Evolutionary conservation across 1,284 basidiomycete genomes (phyloP).

Genomic region (Irpex sp.): DNA sequence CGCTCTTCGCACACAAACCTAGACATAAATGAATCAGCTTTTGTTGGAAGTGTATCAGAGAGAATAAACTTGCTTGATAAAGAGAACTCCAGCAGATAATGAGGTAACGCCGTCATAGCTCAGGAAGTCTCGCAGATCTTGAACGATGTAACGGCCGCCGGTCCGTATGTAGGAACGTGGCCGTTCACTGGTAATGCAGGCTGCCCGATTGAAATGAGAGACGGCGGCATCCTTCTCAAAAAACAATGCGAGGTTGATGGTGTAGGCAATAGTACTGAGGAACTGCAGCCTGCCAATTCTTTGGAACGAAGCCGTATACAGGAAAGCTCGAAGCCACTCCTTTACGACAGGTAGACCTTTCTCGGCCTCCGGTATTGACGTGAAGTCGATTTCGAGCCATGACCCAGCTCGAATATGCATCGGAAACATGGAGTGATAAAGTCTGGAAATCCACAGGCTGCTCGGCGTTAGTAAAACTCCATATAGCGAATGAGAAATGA

Average conservation of each 20-base stretch:
- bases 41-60: not conserved
- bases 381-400: constrained; percentile 27
- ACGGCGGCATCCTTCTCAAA: constrained; percentile 17
- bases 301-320: constrained; percentile 23
- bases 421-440: constrained; percentile 23
- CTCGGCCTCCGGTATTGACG: constrained; percentile 33
- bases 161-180: constrained; percentile 4
- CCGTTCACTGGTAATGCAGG: constrained; percentile 12
- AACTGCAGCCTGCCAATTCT: constrained; percentile 9
- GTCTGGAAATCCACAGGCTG: constrained; percentile 21
- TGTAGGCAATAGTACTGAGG: constrained; percentile 20
- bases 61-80: constrained; percentile 17
- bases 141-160: constrained; percentile 28
- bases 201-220: constrained; percentile 16
- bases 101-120: constrained; percentile 21
- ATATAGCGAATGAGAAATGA: not conserved
- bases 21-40: not conserved
- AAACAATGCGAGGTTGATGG: constrained; percentile 17
- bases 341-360: constrained; percentile 33
- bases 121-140: constrained; percentile 28
- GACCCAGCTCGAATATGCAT: constrained; percentile 20
- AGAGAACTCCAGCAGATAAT: constrained; percentile 28
- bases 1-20: constrained; percentile 39
- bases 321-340: constrained; percentile 37
- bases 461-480: not conserved